Evolutionary conservation across 2,329 filamentous ascomycete species (phyloP).

Genomic region (Aspergillus caelatus): DNA sequence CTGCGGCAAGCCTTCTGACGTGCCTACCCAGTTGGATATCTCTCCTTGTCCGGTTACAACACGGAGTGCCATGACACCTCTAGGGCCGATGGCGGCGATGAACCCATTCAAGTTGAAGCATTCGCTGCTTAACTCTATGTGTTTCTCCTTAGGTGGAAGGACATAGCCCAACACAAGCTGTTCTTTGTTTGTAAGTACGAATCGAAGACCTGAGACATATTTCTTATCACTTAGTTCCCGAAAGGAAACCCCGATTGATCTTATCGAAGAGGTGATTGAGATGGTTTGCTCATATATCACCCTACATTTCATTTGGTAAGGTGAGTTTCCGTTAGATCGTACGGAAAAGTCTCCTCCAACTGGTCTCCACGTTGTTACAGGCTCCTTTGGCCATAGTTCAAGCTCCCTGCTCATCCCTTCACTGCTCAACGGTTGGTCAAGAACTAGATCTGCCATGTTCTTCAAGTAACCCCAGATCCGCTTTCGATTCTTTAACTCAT

Average conservation of each 20-base stretch:
- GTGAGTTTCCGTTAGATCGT: background rate
- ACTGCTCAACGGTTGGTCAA: conserved; percentile 7
- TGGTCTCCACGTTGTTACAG: conserved; percentile 10
- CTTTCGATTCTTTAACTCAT: conserved; percentile 17
- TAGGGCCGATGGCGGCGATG: conserved; percentile 17
- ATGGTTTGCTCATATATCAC: conserved; percentile 16
- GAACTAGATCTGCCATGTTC: conserved; percentile 18
- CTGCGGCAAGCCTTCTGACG: conserved; percentile 15
- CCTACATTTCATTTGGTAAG: conserved; percentile 14
- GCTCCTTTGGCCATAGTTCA: background rate
- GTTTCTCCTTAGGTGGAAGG: background rate
- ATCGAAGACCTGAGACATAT: conserved; percentile 16
- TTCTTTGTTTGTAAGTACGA: background rate
- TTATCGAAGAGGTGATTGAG: conserved; percentile 11
- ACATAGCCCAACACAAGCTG: background rate
- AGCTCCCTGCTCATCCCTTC: conserved; percentile 1
- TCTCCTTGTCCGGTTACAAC: conserved; percentile 15
- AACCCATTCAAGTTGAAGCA: conserved; percentile 16
- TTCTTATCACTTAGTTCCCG: conserved; percentile 12
- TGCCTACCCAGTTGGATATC: conserved; percentile 21
- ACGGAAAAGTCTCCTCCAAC: conserved; percentile 15
- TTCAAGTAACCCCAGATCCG: conserved; percentile 20
- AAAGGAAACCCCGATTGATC: conserved; percentile 18
- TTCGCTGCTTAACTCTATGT: background rate
- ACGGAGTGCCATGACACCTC: conserved; percentile 23